Conservation (phyloP, 1,284 basidiomycete species). For the Lentinula novae-zelandiae region DNA sequence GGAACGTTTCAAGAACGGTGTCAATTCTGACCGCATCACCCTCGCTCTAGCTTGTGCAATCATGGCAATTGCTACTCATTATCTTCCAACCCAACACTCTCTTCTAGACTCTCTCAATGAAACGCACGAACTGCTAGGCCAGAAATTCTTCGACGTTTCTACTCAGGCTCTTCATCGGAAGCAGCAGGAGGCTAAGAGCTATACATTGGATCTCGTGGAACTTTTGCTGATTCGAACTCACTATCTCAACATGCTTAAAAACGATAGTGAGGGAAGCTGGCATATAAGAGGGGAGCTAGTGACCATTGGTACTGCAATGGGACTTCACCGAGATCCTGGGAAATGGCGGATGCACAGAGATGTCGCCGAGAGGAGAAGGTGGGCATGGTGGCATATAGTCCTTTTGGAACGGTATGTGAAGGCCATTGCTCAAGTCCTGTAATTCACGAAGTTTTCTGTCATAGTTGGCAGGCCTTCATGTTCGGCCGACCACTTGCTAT, state of each 20-base stretch:
- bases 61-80: slow-evolving; percentile 68
- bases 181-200: slow-evolving; percentile 54
- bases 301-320: slow-evolving; percentile 73
- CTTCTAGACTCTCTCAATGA: slow-evolving; percentile 48
- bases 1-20: slow-evolving; percentile 66
- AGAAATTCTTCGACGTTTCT: slow-evolving; percentile 65
- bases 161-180: slow-evolving; percentile 62
- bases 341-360: slow-evolving; percentile 66
- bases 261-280: slow-evolving; percentile 78
- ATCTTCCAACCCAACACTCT: slow-evolving; percentile 61
- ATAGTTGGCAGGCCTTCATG: slow-evolving; percentile 80
- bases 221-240: slow-evolving; percentile 64
- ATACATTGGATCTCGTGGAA: slow-evolving; percentile 73
- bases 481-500: slow-evolving; percentile 75
- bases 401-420: slow-evolving; percentile 62
- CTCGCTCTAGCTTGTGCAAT: slow-evolving; percentile 68
- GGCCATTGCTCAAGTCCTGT: slow-evolving; percentile 10
- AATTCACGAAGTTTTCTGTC: slow-evolving; percentile 14
- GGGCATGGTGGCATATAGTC: slow-evolving; percentile 86
- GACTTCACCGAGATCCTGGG: slow-evolving; percentile 75
- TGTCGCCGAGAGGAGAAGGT: slow-evolving; percentile 68
- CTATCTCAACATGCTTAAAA: slow-evolving; percentile 68
- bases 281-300: slow-evolving; percentile 65
- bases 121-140: slow-evolving; percentile 53
- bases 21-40: slow-evolving; percentile 60